phyloP scores from a whole-genome alignment of 2,329 filamentous ascomycete genomes.

The Hymenoscyphus fraxineus region DNA sequence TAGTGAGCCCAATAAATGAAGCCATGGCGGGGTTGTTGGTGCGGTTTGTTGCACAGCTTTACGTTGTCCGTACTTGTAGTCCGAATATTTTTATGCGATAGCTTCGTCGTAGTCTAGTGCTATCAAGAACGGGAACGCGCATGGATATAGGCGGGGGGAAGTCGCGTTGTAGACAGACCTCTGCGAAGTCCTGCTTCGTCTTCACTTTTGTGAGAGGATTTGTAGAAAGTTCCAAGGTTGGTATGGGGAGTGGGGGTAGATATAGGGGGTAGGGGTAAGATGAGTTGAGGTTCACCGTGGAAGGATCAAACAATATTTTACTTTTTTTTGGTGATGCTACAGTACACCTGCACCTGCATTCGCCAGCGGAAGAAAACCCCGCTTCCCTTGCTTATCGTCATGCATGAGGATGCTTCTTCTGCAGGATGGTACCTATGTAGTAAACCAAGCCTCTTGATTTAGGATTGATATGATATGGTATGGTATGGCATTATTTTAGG shows the following conservation, averaged over 20 bases:
- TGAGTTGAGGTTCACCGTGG: not conserved
- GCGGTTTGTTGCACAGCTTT: conserved; percentile 14
- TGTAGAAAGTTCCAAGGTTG: no score
- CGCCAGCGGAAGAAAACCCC: not conserved
- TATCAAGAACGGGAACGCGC: not conserved
- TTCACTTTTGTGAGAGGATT: not conserved
- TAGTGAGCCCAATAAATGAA: conserved; percentile 36
- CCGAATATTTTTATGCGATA: not conserved
- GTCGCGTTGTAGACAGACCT: not conserved
- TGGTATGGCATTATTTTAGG: no score
- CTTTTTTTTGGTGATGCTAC: not conserved
- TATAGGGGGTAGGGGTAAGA: not conserved
- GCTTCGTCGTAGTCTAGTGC: not conserved
- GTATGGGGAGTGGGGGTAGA: no score
- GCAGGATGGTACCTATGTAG: not conserved
- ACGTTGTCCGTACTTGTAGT: not conserved
- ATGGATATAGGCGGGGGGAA: not conserved
- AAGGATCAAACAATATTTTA: not conserved
- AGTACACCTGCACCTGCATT: not conserved
- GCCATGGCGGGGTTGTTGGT: conserved; percentile 27
- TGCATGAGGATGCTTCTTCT: not conserved
- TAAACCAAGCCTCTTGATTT: no score
- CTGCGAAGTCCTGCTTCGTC: not conserved
- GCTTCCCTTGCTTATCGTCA: conserved; percentile 2
- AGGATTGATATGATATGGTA: no score